Conservation (phyloP, 2,329 filamentous ascomycete species). For the Nigrospora osmanthi region DNA sequence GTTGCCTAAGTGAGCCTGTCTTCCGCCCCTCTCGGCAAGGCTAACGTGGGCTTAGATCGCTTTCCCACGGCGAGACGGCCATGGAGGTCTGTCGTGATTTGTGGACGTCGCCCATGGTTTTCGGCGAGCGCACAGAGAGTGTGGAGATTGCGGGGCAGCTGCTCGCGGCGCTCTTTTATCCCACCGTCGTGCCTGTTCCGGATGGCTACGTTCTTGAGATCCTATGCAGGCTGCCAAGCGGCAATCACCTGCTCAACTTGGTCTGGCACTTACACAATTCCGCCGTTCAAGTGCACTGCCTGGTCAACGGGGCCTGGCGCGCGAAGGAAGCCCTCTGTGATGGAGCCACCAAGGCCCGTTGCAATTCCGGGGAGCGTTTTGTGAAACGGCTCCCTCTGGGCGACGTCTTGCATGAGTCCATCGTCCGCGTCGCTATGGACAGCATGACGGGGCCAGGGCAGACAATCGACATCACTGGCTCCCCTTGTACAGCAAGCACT, state of each 20-base stretch:
- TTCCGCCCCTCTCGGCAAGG: too few species aligned
- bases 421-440: neutral
- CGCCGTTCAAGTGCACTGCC: neutral
- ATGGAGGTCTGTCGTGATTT: neutral
- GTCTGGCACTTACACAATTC: neutral
- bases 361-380: too few species aligned
- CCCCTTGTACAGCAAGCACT: neutral
- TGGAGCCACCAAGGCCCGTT: neutral
- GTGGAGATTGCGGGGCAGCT: neutral
- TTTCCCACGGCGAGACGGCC: too few species aligned
- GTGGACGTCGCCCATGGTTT: neutral
- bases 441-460: neutral
- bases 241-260: neutral
- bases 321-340: neutral
- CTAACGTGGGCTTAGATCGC: too few species aligned
- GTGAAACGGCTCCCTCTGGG: too few species aligned
- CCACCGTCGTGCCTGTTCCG: neutral
- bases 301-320: neutral
- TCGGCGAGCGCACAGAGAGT: neutral
- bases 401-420: neutral
- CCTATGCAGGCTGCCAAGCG: neutral
- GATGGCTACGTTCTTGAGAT: neutral
- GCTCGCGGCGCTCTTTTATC: neutral
- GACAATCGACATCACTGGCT: neutral
- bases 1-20: neutral